Evolutionary conservation across 805 yeast genomes (phyloP), one percentile per base, ranked within the genome.

Genomic region (Yarrowia sp.): DNA sequence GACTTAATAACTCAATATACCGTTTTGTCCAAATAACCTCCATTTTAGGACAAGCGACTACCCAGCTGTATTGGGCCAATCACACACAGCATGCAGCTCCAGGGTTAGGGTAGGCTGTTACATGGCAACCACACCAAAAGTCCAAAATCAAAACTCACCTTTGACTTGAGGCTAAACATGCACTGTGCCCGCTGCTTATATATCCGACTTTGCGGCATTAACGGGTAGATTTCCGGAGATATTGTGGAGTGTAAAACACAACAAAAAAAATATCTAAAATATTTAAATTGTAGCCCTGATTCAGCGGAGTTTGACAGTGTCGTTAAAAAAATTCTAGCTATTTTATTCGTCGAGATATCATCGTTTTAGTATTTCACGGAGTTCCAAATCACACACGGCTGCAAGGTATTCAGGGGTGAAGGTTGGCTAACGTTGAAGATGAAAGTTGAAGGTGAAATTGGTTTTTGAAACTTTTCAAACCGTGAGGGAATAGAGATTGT

Each of bases 21-120:
- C 47, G 45, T 55, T 55, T 55, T 55, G 61, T 55, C 31, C 61
- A 55, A 31, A 15, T 32, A 39, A 8, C 61, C 47, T 55, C 61
- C 61, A 55, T 55, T 55, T 55, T 55, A 55, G 61, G 61, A 55
- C 45, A 55, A 39, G 47, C 61, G 47, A 55, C 61, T 55, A 55
- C 43, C 17, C 58, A 22, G n/a, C 55, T 48, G 41, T 38, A 39
- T 41, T 55, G 61, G 47, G 61, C 61, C 61, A 55, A 55, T 55
- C 61, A 55, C n/a, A 38, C n/a, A 15, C 36, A n/a, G 36, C 38
- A 55, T 39, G 61, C 47, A 41, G 2, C n/a, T 11, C 10, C 22
- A 11, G 22, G 60, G 42, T 35, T 33, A 50, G 57, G 57, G 58
- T 22, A 22, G 18, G 41, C 13, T 33, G 55, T 17, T 33, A 48